phyloP scores from a whole-genome alignment of 345 rosid genomes.

The Bruguiera gymnorhiza region DNA sequence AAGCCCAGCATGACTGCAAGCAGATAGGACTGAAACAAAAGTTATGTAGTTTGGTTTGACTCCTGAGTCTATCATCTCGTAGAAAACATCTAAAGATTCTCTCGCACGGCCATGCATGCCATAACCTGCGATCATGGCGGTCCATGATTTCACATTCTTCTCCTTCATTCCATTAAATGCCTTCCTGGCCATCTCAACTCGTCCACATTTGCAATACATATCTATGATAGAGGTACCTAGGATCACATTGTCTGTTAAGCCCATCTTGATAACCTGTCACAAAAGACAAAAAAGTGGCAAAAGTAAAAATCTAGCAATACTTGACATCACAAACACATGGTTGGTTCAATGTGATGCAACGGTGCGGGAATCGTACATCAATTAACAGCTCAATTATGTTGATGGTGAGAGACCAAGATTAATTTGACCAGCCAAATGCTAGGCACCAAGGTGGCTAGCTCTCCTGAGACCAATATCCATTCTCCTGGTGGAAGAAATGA shows the following conservation, averaged over 20 bases:
- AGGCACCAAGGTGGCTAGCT: too few relatives aligned
- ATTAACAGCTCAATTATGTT: too few relatives aligned
- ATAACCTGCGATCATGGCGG: constrained; percentile 80
- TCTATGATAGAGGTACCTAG: constrained; percentile 70
- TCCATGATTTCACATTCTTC: constrained; percentile 85
- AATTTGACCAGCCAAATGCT: too few relatives aligned
- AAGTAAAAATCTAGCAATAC: not conserved
- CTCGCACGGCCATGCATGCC: constrained; percentile 78
- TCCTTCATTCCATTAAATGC: constrained; percentile 57
- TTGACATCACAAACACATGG: constrained; percentile 2
- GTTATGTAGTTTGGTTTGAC: constrained; percentile 77
- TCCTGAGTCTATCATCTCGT: constrained; percentile 54
- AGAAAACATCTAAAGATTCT: constrained; percentile 70
- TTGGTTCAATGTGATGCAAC: not conserved
- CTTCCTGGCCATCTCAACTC: constrained; percentile 61
- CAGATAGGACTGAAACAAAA: constrained; percentile 70
- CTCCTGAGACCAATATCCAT: not conserved
- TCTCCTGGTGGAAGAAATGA: not conserved
- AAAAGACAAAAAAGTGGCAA: constrained; percentile 4
- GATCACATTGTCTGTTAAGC: constrained; percentile 55
- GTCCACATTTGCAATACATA: constrained; percentile 91
- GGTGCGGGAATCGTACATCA: not conserved
- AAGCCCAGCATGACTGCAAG: constrained; percentile 84
- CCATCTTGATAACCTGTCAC: constrained; percentile 71
- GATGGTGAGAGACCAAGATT: too few relatives aligned